Evolutionary conservation across 495 filamentous ascomycete species (phyloP).

Genomic region (Penicillium chermesinum): DNA sequence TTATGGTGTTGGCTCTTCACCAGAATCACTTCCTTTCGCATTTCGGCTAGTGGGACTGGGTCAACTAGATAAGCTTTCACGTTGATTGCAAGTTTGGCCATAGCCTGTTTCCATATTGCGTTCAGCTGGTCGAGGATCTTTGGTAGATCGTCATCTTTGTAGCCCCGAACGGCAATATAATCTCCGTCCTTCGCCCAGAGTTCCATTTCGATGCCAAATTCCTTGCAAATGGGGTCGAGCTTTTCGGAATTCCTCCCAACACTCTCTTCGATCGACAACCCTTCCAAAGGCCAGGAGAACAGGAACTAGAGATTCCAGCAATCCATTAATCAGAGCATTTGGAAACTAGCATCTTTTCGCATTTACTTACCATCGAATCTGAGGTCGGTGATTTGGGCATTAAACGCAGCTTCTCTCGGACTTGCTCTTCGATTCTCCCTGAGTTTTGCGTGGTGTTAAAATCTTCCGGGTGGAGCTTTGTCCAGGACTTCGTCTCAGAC

Average conservation of each 20-base stretch:
- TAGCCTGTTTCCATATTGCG: constrained; percentile 26
- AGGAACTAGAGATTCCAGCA: constrained; percentile 24
- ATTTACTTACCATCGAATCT: neutral
- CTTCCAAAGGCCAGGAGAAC: constrained; percentile 43
- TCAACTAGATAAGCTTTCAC: constrained; percentile 37
- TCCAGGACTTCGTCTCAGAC: neutral
- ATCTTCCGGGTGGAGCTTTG: neutral
- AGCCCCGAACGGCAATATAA: constrained; percentile 21
- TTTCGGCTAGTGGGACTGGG: constrained; percentile 17
- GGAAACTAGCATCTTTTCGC: too few relatives aligned
- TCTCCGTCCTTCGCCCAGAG: constrained; percentile 19
- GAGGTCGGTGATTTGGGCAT: neutral
- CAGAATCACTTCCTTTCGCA: neutral
- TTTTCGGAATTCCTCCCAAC: constrained; percentile 44
- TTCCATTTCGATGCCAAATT: constrained; percentile 16
- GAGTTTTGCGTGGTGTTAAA: neutral
- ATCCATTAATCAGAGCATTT: too few relatives aligned
- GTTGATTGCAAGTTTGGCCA: constrained; percentile 26
- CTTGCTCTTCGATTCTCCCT: neutral
- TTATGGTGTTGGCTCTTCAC: neutral
- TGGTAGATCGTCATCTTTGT: constrained; percentile 17
- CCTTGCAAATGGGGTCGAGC: constrained; percentile 40
- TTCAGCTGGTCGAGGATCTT: constrained; percentile 33
- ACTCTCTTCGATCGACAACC: constrained; percentile 28
- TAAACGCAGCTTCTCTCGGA: neutral